Base-by-base conservation (phyloP, 2,329 filamentous ascomycete species). In the Orbilia ellipsospora region DNA sequence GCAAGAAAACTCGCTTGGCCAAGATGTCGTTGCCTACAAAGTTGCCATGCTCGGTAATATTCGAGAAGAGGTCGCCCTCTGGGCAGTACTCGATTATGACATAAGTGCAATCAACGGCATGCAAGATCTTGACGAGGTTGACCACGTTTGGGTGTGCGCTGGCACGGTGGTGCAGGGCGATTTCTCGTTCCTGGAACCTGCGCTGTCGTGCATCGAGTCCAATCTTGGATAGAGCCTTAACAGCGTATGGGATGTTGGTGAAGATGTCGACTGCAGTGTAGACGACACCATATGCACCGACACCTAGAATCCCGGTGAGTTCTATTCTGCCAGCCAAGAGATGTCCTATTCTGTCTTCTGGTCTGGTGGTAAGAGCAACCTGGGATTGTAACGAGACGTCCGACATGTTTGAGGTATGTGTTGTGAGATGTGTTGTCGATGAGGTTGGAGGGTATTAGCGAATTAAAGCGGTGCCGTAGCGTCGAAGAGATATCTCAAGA, bases 21-120 rank as follows among this genome's bases (percentile, higher is more conserved):
- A 97, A 87, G 80, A 89, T 87, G 85, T 98, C 94, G 85, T 97
- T 94, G 84, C 92, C 92, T 80, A 97, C 90, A 83, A 96, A 99
- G 82, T 92, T 92, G 82, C 93, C 92, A 81, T 92, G 89, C 83
- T 98, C 94, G 77, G 95, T 98, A 84, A 99, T 99, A 85, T 96
- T 97, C 82, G 92, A 91, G 84, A 99, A 99, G 78, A 99, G 85
- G 82, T 99, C 95, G 81, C 95, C 95, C 83, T 98, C 95, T 5
- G 93, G 93, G 85, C 94, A 98, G 83, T 94, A 98, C 83, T 99
- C 95, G 82, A 99, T 88, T 78, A 99, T 91, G 80, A 98, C 94
- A 84, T 93, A 98, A 78, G 94, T 96, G 87, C 93, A 97, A 83
- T 97, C 93, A 76, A 88, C 86, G 80, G 92, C 90, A 83, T 97